Percentiles rank a stretch among this genome's conserved stretches.
phyloP scores from a whole-genome alignment of 371 early-diverging fungal species.

The Nosema bombycis region DNA sequence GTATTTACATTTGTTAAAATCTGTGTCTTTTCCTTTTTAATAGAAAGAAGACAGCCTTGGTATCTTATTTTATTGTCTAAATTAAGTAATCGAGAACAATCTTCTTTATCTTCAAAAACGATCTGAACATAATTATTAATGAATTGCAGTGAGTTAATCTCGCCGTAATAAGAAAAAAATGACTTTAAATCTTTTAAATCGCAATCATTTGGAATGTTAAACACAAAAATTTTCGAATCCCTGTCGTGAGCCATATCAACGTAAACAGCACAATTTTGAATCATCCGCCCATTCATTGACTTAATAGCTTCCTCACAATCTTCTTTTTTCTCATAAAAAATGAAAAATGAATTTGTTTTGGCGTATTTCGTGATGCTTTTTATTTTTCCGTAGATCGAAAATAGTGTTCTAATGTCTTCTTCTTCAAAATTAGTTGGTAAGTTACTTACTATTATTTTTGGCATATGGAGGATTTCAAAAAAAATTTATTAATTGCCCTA shows the following conservation, averaged over 20 bases:
- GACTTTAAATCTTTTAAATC: conserved; percentile 10
- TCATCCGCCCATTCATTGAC: conserved; percentile 10
- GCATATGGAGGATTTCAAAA: background rate
- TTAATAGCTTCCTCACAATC: conserved; percentile 26
- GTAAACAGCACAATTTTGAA: background rate
- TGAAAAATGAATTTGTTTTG: conserved; percentile 5
- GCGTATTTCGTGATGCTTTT: conserved; percentile 1
- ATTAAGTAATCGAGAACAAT: conserved; percentile 14
- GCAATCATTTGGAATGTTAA: conserved; percentile 22
- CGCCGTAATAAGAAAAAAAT: conserved; percentile 39
- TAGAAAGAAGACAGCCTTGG: background rate
- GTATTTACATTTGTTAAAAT: background rate
- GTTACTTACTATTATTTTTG: conserved; percentile 47
- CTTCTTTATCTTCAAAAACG: conserved; percentile 28
- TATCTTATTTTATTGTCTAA: conserved; percentile 28
- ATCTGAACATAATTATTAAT: conserved; percentile 9
- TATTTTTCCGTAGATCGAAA: conserved; percentile 26
- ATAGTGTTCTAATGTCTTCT: conserved; percentile 25
- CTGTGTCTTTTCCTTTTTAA: background rate
- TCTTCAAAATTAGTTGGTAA: conserved; percentile 31
- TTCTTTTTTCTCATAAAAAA: background rate
- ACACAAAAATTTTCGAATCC: conserved; percentile 21
- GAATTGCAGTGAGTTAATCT: conserved; percentile 1
- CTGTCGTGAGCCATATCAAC: conserved; percentile 37
- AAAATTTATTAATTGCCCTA: too few relatives aligned